Evolutionary conservation across 2,329 filamentous ascomycete species (phyloP), one percentile per base, ranked within the genome.

Genomic region (Penicillium capsulatum): DNA sequence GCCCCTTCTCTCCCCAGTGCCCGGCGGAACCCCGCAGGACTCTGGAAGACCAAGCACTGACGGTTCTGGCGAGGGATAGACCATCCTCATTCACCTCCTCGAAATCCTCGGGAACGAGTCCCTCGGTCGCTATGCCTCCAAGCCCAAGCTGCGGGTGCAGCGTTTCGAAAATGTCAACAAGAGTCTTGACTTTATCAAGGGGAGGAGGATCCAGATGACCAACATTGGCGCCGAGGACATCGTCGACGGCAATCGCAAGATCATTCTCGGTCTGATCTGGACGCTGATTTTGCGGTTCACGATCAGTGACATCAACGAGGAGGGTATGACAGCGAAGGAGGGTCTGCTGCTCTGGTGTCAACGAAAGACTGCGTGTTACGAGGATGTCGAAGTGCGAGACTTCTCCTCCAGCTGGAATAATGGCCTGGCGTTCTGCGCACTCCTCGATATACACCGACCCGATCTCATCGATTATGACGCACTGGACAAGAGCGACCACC

Each of bases 211-310:
- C 49, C 91, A 95, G 65, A 87, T 98, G 83, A 96, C 89, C 53
- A 98, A 98, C 56, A 97, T 97, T 58, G 92, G 92, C 37, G 92
- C 92, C 6, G 92, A 97, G 67, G 92, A 98, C 75, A 87, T 98
- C 16, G 92, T 98, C 19, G 91, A 98, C 65, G 92, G 92, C 24
- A 98, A 97, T 66, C 80, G 86, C 54, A 98, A 97, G 75, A 96
- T 98, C 60, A 94, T 97, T 44, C 75, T 98, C 19, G 92, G 92
- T 19, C 74, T 98, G 55, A 96, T 98, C 67, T 98, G 92, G 92
- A 98, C 90, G 4, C 75, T 98, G 48, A 98, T 98, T 83, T 74
- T 96, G 52, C 80, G 92, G 35, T 98, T 98, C 66, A 98, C 92
- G 54, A 98, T 98, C 64, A 96, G 84, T 65, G 92, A 98, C 67